phyloP scores from a whole-genome alignment of 768 basidiomycete species.

The Amyloporia xantha region DNA sequence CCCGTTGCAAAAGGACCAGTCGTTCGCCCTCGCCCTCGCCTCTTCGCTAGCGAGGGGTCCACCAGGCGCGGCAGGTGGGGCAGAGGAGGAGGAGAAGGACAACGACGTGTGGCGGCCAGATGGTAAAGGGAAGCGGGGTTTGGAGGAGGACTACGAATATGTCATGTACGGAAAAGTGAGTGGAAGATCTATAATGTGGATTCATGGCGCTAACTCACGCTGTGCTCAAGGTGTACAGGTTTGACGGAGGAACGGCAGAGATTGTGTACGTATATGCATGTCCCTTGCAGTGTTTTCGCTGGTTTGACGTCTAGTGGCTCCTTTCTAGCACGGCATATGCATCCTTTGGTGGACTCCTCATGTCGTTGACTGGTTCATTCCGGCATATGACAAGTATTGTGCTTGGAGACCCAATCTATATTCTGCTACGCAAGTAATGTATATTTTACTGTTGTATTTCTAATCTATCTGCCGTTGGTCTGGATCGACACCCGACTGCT shows the following conservation, averaged over 20 bases:
- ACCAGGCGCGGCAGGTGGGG: slow-evolving; percentile 43
- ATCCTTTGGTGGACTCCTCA: slow-evolving; percentile 91
- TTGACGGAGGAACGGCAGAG: slow-evolving; percentile 79
- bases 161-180: slow-evolving; percentile 97
- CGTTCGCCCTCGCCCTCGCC: slow-evolving; percentile 81
- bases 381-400: slow-evolving; percentile 90
- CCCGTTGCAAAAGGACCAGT: slow-evolving; percentile 59
- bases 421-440: slow-evolving; percentile 75
- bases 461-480: background rate
- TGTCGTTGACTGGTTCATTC: slow-evolving; percentile 90
- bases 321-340: slow-evolving; percentile 80
- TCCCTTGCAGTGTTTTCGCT: slow-evolving; percentile 3
- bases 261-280: slow-evolving; percentile 63
- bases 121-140: slow-evolving; percentile 67
- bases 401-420: slow-evolving; percentile 87
- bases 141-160: slow-evolving; percentile 97
- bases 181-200: background rate
- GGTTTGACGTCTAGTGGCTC: slow-evolving; percentile 7
- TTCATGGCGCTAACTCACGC: background rate
- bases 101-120: slow-evolving; percentile 81
- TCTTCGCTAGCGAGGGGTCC: slow-evolving; percentile 63
- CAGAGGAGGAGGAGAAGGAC: slow-evolving; percentile 64
- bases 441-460: too few relatives aligned
- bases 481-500: too few relatives aligned
- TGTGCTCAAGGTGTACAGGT: slow-evolving; percentile 79